Base-by-base conservation (phyloP, 805 yeast genomes). In the Suhomyces sp. region DNA sequence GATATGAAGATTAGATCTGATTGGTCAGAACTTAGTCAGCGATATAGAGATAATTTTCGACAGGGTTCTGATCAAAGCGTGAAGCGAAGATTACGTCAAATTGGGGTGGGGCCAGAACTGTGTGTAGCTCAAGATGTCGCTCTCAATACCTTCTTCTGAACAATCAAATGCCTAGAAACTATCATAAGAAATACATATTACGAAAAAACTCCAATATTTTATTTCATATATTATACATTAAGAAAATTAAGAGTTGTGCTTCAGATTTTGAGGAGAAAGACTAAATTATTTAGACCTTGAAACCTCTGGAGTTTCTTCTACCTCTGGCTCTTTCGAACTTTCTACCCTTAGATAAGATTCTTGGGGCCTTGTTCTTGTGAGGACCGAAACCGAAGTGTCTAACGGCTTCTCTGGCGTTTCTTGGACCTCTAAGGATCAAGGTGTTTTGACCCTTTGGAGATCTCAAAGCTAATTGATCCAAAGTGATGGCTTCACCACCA, bases 291-390 rank as follows among this genome's bases (percentile, higher is more conserved):
- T 91, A 93, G 77, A 93, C 99, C 86, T 93, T 93, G 98, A 93
- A 93, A 80, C 96, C 99, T 83, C 95, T 88, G 58, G 98, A 90
- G 73, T 79, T 83, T 80, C 99, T 83, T 76, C 84, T 95, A 83
- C 99, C 99, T 87, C 99, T 93, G 65, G 97, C 99, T 77, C 93
- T 88, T 83, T 93, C 98, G 83, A 93, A 93, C 80, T 93, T 93
- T 84, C 98, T 93, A 74, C 99, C 99, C 73, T 79, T 88, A 50
- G 98, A 91, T 66, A 74, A 63, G 74, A 93, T 83, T 80, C 95
- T 88, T 77, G 99, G 99, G 66, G 98, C 98, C 88, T 93, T 93
- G 78, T 80, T 76, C 83, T 88, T 88, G 95, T 93, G 98, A 68
- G 99, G 99, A 79, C 99, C 99, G 74, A 91, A 70, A 74, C 99